These are phyloP conservation scores for Chaetomium tenue DNA, from an alignment of 495 filamentous ascomycete species.

Conservation along the genomic window DNA sequence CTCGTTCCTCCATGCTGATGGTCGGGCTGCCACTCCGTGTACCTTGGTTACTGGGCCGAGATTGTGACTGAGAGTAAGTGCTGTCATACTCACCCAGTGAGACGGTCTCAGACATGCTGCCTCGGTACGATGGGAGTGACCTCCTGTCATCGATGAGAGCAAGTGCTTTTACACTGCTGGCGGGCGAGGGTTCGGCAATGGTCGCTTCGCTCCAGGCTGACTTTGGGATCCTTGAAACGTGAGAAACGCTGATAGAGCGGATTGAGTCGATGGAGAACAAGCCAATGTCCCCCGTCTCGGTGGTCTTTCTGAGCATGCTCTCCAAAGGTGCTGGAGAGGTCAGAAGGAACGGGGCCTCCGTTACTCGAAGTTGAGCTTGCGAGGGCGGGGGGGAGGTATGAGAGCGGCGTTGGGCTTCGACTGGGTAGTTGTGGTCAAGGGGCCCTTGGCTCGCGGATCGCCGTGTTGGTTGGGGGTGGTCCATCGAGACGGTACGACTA, in stretches of 20 bases:
- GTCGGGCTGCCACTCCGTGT: slow-evolving; percentile 26
- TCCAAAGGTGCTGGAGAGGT: slow-evolving; percentile 48
- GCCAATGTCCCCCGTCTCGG: slow-evolving; percentile 67
- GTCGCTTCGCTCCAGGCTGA: slow-evolving; percentile 14
- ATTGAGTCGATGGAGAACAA: slow-evolving; percentile 56
- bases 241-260: slow-evolving; percentile 39
- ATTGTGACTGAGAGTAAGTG: neutral
- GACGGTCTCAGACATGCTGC: slow-evolving; percentile 46
- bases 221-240: slow-evolving; percentile 19
- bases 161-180: slow-evolving; percentile 11
- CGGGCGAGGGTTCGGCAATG: neutral
- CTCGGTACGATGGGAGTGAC: slow-evolving; percentile 44
- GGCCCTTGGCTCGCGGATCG: slow-evolving; percentile 48
- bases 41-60: neutral
- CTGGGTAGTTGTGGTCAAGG: slow-evolving; percentile 37
- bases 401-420: slow-evolving; percentile 23
- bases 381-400: slow-evolving; percentile 19
- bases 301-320: slow-evolving; percentile 69
- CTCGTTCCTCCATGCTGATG: slow-evolving; percentile 43
- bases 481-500: slow-evolving; percentile 31
- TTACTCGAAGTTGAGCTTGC: slow-evolving; percentile 34
- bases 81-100: slow-evolving; percentile 51
- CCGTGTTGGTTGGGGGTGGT: slow-evolving; percentile 36
- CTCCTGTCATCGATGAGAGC: slow-evolving; percentile 32
- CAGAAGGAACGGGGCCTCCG: slow-evolving; percentile 39